Evolutionary conservation across 768 basidiomycete genomes (phyloP), one percentile per base, ranked within the genome.

Genomic region (Mycena belliarum): DNA sequence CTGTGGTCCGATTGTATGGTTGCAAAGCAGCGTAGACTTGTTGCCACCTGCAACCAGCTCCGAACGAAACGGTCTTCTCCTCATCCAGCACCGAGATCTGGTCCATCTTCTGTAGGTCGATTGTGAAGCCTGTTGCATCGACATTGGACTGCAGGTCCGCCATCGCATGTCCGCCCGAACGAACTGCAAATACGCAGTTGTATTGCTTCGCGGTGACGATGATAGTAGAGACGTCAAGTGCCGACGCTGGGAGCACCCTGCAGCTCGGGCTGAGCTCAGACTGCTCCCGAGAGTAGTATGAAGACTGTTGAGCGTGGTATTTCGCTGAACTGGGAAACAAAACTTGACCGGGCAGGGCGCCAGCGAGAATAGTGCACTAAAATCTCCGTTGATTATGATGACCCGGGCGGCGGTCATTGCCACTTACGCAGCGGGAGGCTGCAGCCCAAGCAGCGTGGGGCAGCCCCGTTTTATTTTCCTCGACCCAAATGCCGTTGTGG

Each of bases 101-200:
- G 20, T 63, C 46, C 45, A 59, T 42, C 6, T 37, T 42, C 28
- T 55, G 49, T 8, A 59, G 45, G 21, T 61, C 60, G 6, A 59
- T 59, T 12, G 57, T 56, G 20, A 59, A 62, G 4, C 61, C 61
- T 38, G 43, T 20, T 1, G 38, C 28, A 40, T 48, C 56, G 21
- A 63, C 16, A 24, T 55, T 62, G 29, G 49, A 55, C 10, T 12
- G 32, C 26, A 49, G 46, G 11, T 41, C 35, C 28, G 48, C 55
- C 21, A 40, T 35, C 28, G 51, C 55, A 29, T 58, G 63, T 18
- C 63, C 63, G 15, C 63, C 60, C 5, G 56, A 58, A 11, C 50
- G 42, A 1, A 65, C 63, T 14, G 63, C 63, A 48, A 62, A 62
- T 9, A 23, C 2, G 38, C 56, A 65, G 38, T 44, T 35, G 44